phyloP scores from a whole-genome alignment of 495 filamentous ascomycete genomes.

The Annulohypoxylon stygium region DNA sequence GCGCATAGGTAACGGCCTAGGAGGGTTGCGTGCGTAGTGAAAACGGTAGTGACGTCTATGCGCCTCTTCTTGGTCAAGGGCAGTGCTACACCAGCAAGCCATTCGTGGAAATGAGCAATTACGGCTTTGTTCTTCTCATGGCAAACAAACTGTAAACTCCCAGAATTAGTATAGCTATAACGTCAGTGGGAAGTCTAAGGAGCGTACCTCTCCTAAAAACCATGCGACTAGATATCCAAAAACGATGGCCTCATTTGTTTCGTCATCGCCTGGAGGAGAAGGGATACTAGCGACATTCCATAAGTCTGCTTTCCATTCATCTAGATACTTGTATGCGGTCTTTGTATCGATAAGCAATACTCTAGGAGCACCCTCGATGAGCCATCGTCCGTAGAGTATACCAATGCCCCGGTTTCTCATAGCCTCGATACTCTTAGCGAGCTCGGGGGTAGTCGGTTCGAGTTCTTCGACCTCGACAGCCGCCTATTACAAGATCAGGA shows the following conservation, averaged over 20 bases:
- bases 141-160: conserved; percentile 79
- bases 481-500: conserved; percentile 66
- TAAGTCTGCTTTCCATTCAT: conserved; percentile 97
- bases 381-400: conserved; percentile 94
- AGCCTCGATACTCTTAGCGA: conserved; percentile 83
- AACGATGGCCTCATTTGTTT: conserved; percentile 97
- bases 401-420: conserved; percentile 94
- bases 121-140: conserved; percentile 92
- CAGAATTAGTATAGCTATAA: conserved; percentile 34
- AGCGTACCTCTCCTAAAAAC: conserved; percentile 93
- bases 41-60: conserved; percentile 98
- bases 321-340: conserved; percentile 88
- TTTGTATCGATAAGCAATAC: conserved; percentile 96
- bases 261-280: conserved; percentile 87
- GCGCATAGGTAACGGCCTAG: conserved; percentile 96
- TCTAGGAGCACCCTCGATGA: conserved; percentile 95
- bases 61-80: conserved; percentile 91
- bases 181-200: background rate
- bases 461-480: conserved; percentile 96
- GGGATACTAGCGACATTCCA: conserved; percentile 96
- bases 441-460: conserved; percentile 81
- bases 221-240: conserved; percentile 98
- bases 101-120: conserved; percentile 98
- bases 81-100: conserved; percentile 96
- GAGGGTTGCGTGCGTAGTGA: conserved; percentile 96